These are phyloP conservation scores for Perilla frutescens DNA, from an alignment of 257 asterid species.

Conservation along the genomic window DNA sequence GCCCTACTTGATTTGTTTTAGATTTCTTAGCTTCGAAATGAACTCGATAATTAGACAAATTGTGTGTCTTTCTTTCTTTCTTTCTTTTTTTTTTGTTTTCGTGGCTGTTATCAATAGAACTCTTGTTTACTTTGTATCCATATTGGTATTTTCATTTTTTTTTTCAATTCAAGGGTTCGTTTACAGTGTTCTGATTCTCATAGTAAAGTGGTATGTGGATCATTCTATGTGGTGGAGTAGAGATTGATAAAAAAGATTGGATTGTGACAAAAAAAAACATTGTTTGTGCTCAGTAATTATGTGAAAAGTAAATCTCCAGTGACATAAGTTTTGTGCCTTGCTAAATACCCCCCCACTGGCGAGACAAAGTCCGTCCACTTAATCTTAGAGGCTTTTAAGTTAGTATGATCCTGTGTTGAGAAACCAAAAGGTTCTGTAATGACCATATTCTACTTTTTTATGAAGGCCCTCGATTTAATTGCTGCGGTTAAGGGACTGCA, in stretches of 20 bases:
- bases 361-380: background rate
- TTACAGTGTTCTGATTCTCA: constrained; percentile 7
- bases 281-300: background rate
- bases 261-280: background rate
- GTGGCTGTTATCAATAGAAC: background rate
- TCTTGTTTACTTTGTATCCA: constrained; percentile 4
- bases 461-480: constrained; percentile 79
- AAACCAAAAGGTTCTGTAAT: constrained; percentile 28
- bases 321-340: constrained; percentile 11
- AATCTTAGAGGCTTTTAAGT: constrained; percentile 15
- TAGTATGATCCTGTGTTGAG: background rate
- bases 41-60: background rate
- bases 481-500: constrained; percentile 87
- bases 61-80: no score
- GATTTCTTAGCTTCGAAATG: background rate
- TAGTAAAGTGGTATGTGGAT: constrained; percentile 26
- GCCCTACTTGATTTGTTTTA: constrained; percentile 1
- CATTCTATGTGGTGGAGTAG: constrained; percentile 24
- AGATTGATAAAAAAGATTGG: constrained; percentile 1
- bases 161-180: background rate
- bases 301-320: background rate
- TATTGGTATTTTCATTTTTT: background rate
- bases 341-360: background rate
- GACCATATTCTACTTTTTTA: constrained; percentile 35
- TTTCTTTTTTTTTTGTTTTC: background rate